A percentile compares a stretch with the other conserved stretches of the same genome.
phyloP scores from a whole-genome alignment of 495 filamentous ascomycete genomes.

The Neurospora sp. region DNA sequence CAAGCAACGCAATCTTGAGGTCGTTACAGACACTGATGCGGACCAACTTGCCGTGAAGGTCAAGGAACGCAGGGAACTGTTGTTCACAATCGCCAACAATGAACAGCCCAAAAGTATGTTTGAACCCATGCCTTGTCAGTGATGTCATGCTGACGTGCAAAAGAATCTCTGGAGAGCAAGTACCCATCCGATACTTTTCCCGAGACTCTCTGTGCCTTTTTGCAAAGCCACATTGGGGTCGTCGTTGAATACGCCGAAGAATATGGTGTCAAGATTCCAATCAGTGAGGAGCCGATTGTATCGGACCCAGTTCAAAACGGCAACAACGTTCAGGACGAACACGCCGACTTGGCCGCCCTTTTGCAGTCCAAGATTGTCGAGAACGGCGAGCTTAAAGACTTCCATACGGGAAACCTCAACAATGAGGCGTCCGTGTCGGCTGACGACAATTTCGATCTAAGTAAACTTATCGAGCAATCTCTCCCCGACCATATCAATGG shows the following conservation, averaged over 20 bases:
- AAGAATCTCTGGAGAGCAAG: conserved; percentile 55
- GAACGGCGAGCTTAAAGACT: conserved; percentile 3
- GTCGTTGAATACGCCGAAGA: conserved; percentile 44
- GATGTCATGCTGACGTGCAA: conserved; percentile 13
- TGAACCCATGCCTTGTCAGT: neutral
- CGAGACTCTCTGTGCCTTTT: conserved; percentile 58
- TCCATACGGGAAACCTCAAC: neutral
- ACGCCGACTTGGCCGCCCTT: conserved; percentile 23
- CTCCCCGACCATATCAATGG: conserved; percentile 6
- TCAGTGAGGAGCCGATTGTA: conserved; percentile 21
- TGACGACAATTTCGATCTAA: conserved; percentile 9
- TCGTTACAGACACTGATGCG: conserved; percentile 58
- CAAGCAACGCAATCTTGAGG: conserved; percentile 53
- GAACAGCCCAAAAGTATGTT: conserved; percentile 40
- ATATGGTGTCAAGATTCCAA: conserved; percentile 27
- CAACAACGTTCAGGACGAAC: conserved; percentile 13
- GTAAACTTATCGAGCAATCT: conserved; percentile 19
- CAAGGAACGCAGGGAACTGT: conserved; percentile 52
- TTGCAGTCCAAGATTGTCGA: conserved; percentile 14
- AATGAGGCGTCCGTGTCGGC: neutral
- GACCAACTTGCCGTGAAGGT: conserved; percentile 60
- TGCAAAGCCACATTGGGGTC: conserved; percentile 62
- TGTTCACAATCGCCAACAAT: conserved; percentile 50
- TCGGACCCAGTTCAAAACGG: conserved; percentile 5
- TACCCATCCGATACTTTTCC: conserved; percentile 77